These are phyloP conservation scores for Verticillium tricorpus DNA, from an alignment of 2,329 filamentous ascomycete species.

Conservation along the genomic window DNA sequence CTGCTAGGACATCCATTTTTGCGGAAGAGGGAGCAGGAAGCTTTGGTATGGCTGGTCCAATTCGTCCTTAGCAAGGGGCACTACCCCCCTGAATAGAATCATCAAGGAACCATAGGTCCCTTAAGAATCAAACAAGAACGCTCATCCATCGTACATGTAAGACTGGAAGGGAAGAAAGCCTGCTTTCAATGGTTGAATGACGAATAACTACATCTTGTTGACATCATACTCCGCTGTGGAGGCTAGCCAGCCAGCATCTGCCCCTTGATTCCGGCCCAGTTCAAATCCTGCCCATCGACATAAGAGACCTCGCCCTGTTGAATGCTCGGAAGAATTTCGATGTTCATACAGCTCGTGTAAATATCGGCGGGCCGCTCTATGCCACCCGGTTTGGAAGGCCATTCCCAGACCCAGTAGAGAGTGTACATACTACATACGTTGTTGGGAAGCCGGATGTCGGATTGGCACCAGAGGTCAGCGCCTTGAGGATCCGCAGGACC, in stretches of 20 bases:
- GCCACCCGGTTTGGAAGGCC: constrained; percentile 50
- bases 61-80: too few relatives aligned
- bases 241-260: neutral
- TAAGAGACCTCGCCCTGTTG: neutral
- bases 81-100: too few relatives aligned
- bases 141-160: too few relatives aligned
- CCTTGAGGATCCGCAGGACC: constrained; percentile 46
- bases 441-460: constrained; percentile 69
- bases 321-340: constrained; percentile 2
- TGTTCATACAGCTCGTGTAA: constrained; percentile 21
- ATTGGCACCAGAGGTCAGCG: constrained; percentile 71
- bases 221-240: too few relatives aligned
- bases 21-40: too few relatives aligned
- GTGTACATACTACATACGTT: constrained; percentile 67
- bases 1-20: too few relatives aligned
- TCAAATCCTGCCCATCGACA: neutral
- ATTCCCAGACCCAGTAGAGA: constrained; percentile 96
- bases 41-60: too few relatives aligned
- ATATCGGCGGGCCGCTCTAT: constrained; percentile 27
- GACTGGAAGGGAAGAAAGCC: neutral
- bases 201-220: too few relatives aligned
- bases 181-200: neutral
- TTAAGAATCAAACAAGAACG: too few relatives aligned
- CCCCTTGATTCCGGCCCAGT: neutral
- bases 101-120: too few relatives aligned